These are phyloP conservation scores for Plectosphaerella sp. DNA, from an alignment of 2,329 filamentous ascomycete genomes.

Conservation along the genomic window DNA sequence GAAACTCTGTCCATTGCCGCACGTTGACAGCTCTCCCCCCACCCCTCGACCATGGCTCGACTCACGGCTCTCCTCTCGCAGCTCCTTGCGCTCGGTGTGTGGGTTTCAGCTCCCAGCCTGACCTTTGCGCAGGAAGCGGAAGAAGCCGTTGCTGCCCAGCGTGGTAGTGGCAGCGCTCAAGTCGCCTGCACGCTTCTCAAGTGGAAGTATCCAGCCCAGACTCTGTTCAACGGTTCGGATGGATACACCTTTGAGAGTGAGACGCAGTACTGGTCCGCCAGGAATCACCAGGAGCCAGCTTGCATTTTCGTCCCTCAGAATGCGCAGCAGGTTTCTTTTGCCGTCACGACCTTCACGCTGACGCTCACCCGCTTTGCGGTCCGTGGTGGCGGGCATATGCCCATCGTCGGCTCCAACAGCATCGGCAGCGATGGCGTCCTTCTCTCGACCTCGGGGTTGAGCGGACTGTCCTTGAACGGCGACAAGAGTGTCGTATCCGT, in stretches of 20 bases:
- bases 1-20: neutral
- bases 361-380: constrained; percentile 16
- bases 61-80: neutral
- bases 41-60: constrained; percentile 1
- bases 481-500: constrained; percentile 16
- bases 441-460: constrained; percentile 29
- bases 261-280: constrained; percentile 8
- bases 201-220: constrained; percentile 1
- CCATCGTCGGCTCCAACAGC: constrained; percentile 18
- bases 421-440: constrained; percentile 19
- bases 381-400: constrained; percentile 23
- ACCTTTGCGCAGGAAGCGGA: no score
- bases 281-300: constrained; percentile 9
- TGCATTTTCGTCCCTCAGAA: constrained; percentile 19
- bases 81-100: constrained; percentile 1
- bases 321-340: constrained; percentile 15
- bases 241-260: constrained; percentile 5
- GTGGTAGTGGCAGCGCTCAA: neutral
- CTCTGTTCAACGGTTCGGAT: constrained; percentile 1
- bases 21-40: neutral
- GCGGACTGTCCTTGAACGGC: constrained; percentile 18
- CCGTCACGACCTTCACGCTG: constrained; percentile 15
- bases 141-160: no score
- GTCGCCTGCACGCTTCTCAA: constrained; percentile 1
- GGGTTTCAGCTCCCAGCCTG: neutral